Percentiles rank a stretch among this genome's conserved stretches.
phyloP scores from a whole-genome alignment of 768 basidiomycete species.

The Russula abietina region DNA sequence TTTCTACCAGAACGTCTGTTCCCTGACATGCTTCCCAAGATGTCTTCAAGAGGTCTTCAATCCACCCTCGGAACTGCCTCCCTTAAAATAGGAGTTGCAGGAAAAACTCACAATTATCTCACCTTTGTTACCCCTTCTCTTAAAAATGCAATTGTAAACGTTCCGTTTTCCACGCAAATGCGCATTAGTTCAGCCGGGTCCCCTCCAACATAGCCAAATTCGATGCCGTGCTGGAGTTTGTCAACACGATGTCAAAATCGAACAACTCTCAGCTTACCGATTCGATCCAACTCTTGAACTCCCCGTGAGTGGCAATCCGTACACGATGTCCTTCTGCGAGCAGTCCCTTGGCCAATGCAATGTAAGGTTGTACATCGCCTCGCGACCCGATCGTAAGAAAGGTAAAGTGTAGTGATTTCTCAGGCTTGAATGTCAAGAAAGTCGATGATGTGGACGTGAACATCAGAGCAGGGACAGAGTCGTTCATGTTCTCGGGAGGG shows the following conservation, averaged over 20 bases:
- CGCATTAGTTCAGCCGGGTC: slow-evolving; percentile 98
- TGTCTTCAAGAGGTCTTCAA: slow-evolving; percentile 91
- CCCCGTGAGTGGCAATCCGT: slow-evolving; percentile 91
- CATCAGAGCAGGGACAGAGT: slow-evolving; percentile 74
- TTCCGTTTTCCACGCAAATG: slow-evolving; percentile 97
- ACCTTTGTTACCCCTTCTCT: slow-evolving; percentile 88
- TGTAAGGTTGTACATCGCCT: slow-evolving; percentile 98
- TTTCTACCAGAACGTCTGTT: slow-evolving; percentile 90
- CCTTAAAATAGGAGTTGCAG: slow-evolving; percentile 11
- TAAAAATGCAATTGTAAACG: slow-evolving; percentile 91
- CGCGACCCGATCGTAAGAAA: slow-evolving; percentile 94
- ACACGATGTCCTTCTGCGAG: slow-evolving; percentile 85
- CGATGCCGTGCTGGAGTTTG: slow-evolving; percentile 77
- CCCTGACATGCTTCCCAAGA: slow-evolving; percentile 96
- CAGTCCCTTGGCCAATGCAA: slow-evolving; percentile 87
- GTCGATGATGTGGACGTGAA: slow-evolving; percentile 95
- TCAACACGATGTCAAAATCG: not conserved
- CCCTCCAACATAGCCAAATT: slow-evolving; percentile 89
- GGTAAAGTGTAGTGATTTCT: slow-evolving; percentile 78
- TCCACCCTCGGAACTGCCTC: slow-evolving; percentile 88
- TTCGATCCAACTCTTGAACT: slow-evolving; percentile 94
- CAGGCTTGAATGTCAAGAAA: slow-evolving; percentile 94
- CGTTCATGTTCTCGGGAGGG: slow-evolving; percentile 39
- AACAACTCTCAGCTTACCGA: slow-evolving; percentile 48
- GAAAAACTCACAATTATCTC: slow-evolving; percentile 13